Evolutionary conservation across 441 rosid species (phyloP), one percentile per base, ranked within the genome.

Genomic region (Arabidopsis hybrid): DNA sequence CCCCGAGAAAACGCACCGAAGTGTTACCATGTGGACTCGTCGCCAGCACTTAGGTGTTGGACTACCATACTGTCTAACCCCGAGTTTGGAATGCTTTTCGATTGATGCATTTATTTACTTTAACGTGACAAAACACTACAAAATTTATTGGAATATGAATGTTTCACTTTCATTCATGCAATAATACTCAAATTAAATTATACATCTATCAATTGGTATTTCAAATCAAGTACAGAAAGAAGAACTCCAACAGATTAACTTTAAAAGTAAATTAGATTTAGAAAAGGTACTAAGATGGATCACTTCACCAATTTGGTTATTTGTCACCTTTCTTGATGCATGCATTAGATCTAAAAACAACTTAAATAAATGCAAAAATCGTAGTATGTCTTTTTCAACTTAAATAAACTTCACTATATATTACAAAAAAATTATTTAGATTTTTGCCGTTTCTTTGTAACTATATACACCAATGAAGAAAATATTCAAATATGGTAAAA

Each of bases 391-490:
- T 11, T 59, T 62, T 47, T 77, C 80, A 65, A 51, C 56, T 71
- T 60, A 18, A 56, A 40, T n/a, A 34, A 40, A 11, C 39, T 47
- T 64, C 72, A 18, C 6, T 60, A 35, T 18, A 4, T 8, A 58
- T 21, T 21, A 21, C 26, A 4, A 29, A 7, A 1, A 13, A 4
- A 39, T 36, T 52, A 21, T 34, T 12, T 43, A 39, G 43, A 39
- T 16, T 3, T 52, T 31, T 52, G 51, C 59, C 12, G 38, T 47
- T 45, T 67, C 60, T 45, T 67, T 8, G 6, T 12, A 9, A 17
- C 14, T 34, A 72, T 67, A 58, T 81, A 73, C 80, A 73, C 80
- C 84, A 79, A 65, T 66, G 38, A 78, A 82, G 85, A 65, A 67
- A 12, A 8, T 29, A 62, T 31, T 53, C 43, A 74, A 58, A 80